Conservation (phyloP, 169 alveolate species). For the Plasmodium relictum region DNA sequence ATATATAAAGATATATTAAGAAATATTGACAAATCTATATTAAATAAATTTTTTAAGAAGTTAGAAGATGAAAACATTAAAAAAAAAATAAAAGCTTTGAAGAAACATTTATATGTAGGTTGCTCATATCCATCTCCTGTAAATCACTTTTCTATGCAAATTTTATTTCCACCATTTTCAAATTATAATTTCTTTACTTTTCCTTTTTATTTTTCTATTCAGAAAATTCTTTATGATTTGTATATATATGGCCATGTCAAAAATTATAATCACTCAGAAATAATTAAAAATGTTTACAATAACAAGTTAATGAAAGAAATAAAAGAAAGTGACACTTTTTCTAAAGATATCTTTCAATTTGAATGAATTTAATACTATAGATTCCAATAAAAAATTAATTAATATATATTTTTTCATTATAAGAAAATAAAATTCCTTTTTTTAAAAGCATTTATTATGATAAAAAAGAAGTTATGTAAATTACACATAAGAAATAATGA, state of each 20-base stretch:
- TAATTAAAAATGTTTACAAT: conserved; percentile 49
- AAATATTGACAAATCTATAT: conserved; percentile 31
- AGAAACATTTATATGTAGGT: conserved; percentile 60
- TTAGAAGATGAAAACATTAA: conserved; percentile 48
- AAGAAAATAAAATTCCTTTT: no score
- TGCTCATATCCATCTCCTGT: conserved; percentile 71
- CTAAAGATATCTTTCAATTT: conserved; percentile 34
- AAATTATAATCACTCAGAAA: conserved; percentile 67
- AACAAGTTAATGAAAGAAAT: conserved; percentile 45
- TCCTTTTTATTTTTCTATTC: conserved; percentile 74
- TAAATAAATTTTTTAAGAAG: conserved; percentile 41
- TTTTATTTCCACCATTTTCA: conserved; percentile 69
- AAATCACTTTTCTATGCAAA: conserved; percentile 76
- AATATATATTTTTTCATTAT: not conserved
- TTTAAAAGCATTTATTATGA: no score
- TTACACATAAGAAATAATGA: no score
- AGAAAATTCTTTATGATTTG: conserved; percentile 66
- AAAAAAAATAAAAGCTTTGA: conserved; percentile 62
- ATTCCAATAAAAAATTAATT: not conserved
- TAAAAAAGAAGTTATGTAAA: not conserved
- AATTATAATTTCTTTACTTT: conserved; percentile 68
- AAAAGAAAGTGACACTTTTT: conserved; percentile 40
- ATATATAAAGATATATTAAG: conserved; percentile 54
- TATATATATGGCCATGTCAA: conserved; percentile 75
- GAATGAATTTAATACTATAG: not conserved